Evolutionary conservation across 495 filamentous ascomycete species (phyloP).

Genomic region (Aspergillus ellipticus): DNA sequence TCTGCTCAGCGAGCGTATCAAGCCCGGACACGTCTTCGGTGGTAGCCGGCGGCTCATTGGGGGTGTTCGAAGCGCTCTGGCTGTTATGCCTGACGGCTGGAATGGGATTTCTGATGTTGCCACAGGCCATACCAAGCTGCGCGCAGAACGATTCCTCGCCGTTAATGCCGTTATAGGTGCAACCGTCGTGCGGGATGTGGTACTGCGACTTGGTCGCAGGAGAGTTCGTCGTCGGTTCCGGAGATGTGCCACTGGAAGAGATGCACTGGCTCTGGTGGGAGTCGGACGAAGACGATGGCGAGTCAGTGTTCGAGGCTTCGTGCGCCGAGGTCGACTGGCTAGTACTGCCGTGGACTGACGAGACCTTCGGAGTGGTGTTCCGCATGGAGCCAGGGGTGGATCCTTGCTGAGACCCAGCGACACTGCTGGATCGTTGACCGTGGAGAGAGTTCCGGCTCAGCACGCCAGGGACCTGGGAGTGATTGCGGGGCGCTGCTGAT

Average conservation of each 20-base stretch:
- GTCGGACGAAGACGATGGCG: constrained; percentile 53
- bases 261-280: constrained; percentile 57
- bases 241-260: constrained; percentile 86
- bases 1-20: constrained; percentile 80
- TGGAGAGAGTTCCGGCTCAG: constrained; percentile 26
- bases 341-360: constrained; percentile 14
- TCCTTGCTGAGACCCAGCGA: constrained; percentile 3
- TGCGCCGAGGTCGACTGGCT: constrained; percentile 31
- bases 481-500: neutral
- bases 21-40: constrained; percentile 42
- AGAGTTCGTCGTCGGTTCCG: constrained; percentile 60
- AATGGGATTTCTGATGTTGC: constrained; percentile 65
- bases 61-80: constrained; percentile 29
- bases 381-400: constrained; percentile 12
- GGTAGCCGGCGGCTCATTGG: constrained; percentile 15
- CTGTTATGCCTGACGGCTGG: constrained; percentile 42
- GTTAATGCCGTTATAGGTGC: constrained; percentile 37
- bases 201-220: constrained; percentile 49
- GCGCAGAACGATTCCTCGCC: constrained; percentile 65
- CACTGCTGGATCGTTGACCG: constrained; percentile 6
- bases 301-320: constrained; percentile 48
- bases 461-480: constrained; percentile 28
- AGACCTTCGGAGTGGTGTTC: constrained; percentile 14
- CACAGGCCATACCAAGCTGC: constrained; percentile 68
- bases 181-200: constrained; percentile 37